Percentiles rank a stretch among this genome's conserved stretches.
Conservation (phyloP, 352 stramenopile species). For the Phytopythium sindhum region DNA sequence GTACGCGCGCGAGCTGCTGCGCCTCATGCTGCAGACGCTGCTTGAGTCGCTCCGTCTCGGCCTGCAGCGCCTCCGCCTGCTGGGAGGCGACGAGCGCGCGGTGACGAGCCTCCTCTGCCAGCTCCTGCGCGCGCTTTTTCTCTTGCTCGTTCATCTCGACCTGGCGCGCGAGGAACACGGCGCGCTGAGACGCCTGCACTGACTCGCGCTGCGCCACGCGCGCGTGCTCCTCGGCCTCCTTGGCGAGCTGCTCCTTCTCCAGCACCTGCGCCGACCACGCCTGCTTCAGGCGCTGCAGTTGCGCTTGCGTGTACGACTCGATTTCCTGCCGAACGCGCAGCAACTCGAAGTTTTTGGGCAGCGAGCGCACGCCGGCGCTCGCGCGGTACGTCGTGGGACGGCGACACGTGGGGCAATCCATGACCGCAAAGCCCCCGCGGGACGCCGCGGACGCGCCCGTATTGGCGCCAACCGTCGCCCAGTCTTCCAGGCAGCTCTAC, state of each 20-base stretch:
- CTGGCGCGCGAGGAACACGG: slow-evolving; percentile 64
- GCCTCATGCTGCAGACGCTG: slow-evolving; percentile 69
- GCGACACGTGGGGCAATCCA: slow-evolving; percentile 78
- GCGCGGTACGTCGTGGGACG: slow-evolving; percentile 46
- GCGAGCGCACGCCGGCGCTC: slow-evolving; percentile 34
- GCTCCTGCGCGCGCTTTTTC: slow-evolving; percentile 64
- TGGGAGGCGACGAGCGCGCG: slow-evolving; percentile 56
- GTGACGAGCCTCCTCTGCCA: slow-evolving; percentile 61
- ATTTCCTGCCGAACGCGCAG: slow-evolving; percentile 84
- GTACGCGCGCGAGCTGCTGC: slow-evolving; percentile 61
- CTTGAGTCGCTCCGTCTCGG: slow-evolving; percentile 74
- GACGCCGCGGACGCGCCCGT: slow-evolving; percentile 12
- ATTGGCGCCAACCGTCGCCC: slow-evolving; percentile 35
- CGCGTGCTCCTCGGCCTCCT: slow-evolving; percentile 69
- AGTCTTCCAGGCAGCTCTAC: slow-evolving; percentile 63
- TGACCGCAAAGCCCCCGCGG: slow-evolving; percentile 22
- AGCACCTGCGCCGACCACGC: slow-evolving; percentile 57
- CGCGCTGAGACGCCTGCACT: slow-evolving; percentile 62
- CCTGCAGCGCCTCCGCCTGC: slow-evolving; percentile 66
- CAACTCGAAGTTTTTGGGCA: slow-evolving; percentile 86
- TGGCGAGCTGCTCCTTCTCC: slow-evolving; percentile 69
- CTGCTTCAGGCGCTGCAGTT: slow-evolving; percentile 45
- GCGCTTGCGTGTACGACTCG: slow-evolving; percentile 60
- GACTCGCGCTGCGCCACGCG: slow-evolving; percentile 71
- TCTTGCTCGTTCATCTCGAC: slow-evolving; percentile 85